Evolutionary conservation across 257 asterid genomes (phyloP), one percentile per base, ranked within the genome.

Genomic region (Gentiana straminea): DNA sequence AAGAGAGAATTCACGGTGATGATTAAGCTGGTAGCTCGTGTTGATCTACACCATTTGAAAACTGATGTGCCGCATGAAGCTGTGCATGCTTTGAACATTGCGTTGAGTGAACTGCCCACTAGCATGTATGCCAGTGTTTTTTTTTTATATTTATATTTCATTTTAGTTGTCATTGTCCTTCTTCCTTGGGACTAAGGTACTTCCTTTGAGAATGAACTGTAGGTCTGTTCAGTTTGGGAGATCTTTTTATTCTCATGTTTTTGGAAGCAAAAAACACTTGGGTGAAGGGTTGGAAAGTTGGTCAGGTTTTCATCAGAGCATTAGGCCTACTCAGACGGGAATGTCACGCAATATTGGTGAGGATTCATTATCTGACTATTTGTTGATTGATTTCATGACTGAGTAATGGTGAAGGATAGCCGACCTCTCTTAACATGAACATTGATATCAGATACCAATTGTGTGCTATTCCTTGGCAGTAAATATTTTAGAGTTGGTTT

Each of bases 1-100:
- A 76, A 94, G n/a, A 95, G 94, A 61, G 94, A 82, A 35, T 91
- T 91, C 67, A 91, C 69, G 62, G 95, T 91, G 47, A 84, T 81
- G 46, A 87, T 91, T 63, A 91, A 91, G 63, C 76, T 86, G 45
- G 98, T 92, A 34, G 89, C 96, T 13, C 95, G 98, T 33, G 96
- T 94, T 61, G 95, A 91, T 64, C 75, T 91, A 77, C 98, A 87
- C 63, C 95, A 91, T 58, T 60, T 91, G 70, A 94, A 84, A 60
- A 88, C 98, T 32, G 98, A 91, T 81, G 96, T 94, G 8, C 98
- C 98, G 0, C 95, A 91, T 54, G 98, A 91, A 70, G 95, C 98
- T 13, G 85, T 91, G 51, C 96, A 91, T 75, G 96, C 84, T 59
- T 45, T 91, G 69, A 96, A 91, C 75, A 87, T 91, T 69, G 98